phyloP scores from a whole-genome alignment of 1,284 basidiomycete genomes.

The Ustilago lituana region DNA sequence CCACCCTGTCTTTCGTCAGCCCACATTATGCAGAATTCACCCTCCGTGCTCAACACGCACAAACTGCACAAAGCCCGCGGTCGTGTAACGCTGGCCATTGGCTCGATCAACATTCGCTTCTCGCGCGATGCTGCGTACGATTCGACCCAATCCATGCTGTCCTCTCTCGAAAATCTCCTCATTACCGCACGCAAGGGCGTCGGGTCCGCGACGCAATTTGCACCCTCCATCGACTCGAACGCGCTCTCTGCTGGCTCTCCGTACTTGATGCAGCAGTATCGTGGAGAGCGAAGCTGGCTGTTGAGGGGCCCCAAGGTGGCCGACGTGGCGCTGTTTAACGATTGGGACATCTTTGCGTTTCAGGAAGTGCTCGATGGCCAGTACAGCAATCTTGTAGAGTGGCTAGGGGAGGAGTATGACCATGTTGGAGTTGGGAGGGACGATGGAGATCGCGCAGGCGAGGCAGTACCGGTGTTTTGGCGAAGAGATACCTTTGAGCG shows the following conservation, averaged over 20 bases:
- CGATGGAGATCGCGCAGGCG: slow-evolving; percentile 40
- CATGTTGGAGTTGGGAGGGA: slow-evolving; percentile 47
- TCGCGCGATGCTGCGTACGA: slow-evolving; percentile 33
- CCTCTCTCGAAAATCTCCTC: slow-evolving; percentile 9
- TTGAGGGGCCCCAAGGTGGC: slow-evolving; percentile 37
- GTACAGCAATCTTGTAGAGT: slow-evolving; percentile 14
- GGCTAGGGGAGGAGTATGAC: slow-evolving; percentile 42
- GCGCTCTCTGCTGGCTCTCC: slow-evolving; percentile 4
- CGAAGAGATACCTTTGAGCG: slow-evolving; percentile 31
- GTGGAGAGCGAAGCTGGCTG: slow-evolving; percentile 44
- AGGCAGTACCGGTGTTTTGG: slow-evolving; percentile 56
- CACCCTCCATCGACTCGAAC: neutral
- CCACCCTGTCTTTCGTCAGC: slow-evolving; percentile 9
- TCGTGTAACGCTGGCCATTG: slow-evolving; percentile 26
- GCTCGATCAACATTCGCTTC: slow-evolving; percentile 47
- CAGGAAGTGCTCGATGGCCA: slow-evolving; percentile 55
- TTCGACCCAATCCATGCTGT: slow-evolving; percentile 10
- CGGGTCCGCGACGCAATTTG: neutral
- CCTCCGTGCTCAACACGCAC: slow-evolving; percentile 2
- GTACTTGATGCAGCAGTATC: slow-evolving; percentile 29
- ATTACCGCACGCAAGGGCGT: slow-evolving; percentile 4
- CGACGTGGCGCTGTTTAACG: slow-evolving; percentile 42
- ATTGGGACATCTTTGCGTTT: slow-evolving; percentile 52
- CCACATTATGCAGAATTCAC: slow-evolving; percentile 2
- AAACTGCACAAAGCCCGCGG: slow-evolving; percentile 5